Base-by-base conservation (phyloP, 2,329 filamentous ascomycete species). In the Leptographium lundbergii region DNA sequence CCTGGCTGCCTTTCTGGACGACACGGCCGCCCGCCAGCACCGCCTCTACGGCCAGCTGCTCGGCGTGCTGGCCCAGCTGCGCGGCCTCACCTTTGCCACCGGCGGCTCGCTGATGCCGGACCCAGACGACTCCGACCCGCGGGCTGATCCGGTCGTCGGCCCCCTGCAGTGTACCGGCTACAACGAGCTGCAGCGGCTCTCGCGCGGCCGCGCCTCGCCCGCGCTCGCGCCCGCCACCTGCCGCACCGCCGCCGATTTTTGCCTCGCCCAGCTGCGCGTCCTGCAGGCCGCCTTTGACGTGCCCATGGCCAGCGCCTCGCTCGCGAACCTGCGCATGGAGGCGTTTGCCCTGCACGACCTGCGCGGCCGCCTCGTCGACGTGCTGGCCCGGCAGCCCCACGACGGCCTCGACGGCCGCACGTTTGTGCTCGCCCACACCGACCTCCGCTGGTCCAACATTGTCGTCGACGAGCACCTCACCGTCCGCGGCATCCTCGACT, bases 31-130 rank as follows among this genome's bases (percentile, higher is more conserved):
- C 27, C 48, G 51, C 50, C 56, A 61, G 45, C 51, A 60, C 5
- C 29, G 29, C 19, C 65, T 69, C 55, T 68, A 63, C 60, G 11
- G 50, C 19, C 59, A 60, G 59, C 36, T 64, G 52, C 63, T 68
- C 19, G 66, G 66, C 57, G 62, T 68, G 32, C 58, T 69, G 7
- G 59, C 62, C 3, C 56, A 69, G 57, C 63, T 69, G 13, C 59
- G 64, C n/a, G 53, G 55, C 27, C 64, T 65, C 3, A 61, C 64
- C 54, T 68, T 69, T 53, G 56, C 61, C 13, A 45, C 14, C 1
- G 63, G 63, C 22, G 67, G 68, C 39, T 68, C 66, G 19, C 53
- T 69, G 17, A 63, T 66, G 63, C 64, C n/a, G n/a, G n/a, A n/a
- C n/a, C n/a, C n/a, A n/a, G n/a, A n/a, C n/a, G n/a, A n/a, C n/a